Conservation (phyloP, 1,284 basidiomycete genomes). For the Cryptococcus wingfieldii region DNA sequence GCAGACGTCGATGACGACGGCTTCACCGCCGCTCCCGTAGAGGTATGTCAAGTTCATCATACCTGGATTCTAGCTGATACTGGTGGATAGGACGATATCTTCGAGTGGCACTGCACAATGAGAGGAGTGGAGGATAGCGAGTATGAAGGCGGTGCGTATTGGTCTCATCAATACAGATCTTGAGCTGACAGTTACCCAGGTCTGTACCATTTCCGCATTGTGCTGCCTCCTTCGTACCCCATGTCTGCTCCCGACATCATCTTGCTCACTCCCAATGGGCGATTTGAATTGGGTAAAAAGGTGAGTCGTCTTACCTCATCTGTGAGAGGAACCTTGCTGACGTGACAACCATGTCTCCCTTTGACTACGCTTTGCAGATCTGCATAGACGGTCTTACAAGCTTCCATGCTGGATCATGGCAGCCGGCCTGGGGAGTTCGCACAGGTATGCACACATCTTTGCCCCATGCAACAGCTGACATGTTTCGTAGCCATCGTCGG, state of each 20-base stretch:
- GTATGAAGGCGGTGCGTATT: slow-evolving; percentile 71
- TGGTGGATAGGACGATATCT: slow-evolving; percentile 37
- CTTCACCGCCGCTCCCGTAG: slow-evolving; percentile 69
- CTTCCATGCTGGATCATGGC: slow-evolving; percentile 63
- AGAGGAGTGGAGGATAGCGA: slow-evolving; percentile 81
- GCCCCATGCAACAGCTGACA: neutral
- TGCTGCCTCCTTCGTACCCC: slow-evolving; percentile 87
- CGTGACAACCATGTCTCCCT: neutral
- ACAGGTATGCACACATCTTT: slow-evolving; percentile 59
- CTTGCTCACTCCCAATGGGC: slow-evolving; percentile 90
- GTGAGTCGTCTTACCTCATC: slow-evolving; percentile 52
- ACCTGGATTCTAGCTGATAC: neutral
- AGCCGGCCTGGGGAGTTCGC: slow-evolving; percentile 94
- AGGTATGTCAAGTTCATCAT: slow-evolving; percentile 55
- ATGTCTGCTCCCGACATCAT: slow-evolving; percentile 91
- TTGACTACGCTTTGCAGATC: slow-evolving; percentile 56
- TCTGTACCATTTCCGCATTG: slow-evolving; percentile 82
- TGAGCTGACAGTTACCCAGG: slow-evolving; percentile 27
- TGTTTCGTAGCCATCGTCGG: slow-evolving; percentile 69
- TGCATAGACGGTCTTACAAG: slow-evolving; percentile 84
- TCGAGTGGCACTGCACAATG: slow-evolving; percentile 95
- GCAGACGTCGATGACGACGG: slow-evolving; percentile 35
- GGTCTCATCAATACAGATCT: neutral
- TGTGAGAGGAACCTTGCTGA: neutral
- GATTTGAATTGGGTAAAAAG: slow-evolving; percentile 94